These are phyloP conservation scores for Aspergillus thermomutatus DNA, from an alignment of 2,329 filamentous ascomycete species.

Conservation along the genomic window DNA sequence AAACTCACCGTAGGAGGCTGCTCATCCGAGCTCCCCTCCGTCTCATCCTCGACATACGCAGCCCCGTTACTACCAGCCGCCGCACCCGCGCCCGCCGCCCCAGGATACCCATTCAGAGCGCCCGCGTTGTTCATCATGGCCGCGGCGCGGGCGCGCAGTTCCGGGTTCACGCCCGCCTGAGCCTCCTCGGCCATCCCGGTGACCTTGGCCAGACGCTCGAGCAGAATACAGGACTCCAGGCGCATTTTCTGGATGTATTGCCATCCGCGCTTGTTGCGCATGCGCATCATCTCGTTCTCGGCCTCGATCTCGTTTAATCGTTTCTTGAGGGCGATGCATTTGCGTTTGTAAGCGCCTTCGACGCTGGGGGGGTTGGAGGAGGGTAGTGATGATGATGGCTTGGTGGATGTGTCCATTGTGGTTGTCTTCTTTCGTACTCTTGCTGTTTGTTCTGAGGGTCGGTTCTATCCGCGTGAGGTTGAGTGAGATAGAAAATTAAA, in stretches of 20 bases:
- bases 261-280: constrained; percentile 74
- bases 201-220: constrained; percentile 39
- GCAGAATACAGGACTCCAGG: constrained; percentile 51
- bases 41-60: constrained; percentile 39
- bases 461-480: neutral
- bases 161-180: constrained; percentile 30
- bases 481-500: neutral
- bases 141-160: constrained; percentile 35
- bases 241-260: constrained; percentile 89
- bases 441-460: neutral
- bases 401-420: constrained; percentile 29
- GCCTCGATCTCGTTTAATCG: constrained; percentile 89
- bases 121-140: constrained; percentile 29
- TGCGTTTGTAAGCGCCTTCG: constrained; percentile 91
- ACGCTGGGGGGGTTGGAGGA: constrained; percentile 73
- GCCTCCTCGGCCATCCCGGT: constrained; percentile 42
- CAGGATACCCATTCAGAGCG: constrained; percentile 21
- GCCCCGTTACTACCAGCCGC: constrained; percentile 19
- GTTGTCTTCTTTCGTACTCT: neutral
- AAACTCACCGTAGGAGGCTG: constrained; percentile 41
- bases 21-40: constrained; percentile 44
- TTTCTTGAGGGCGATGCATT: constrained; percentile 92
- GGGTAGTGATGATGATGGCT: constrained; percentile 24
- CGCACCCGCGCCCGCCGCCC: constrained; percentile 7
- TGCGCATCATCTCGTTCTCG: constrained; percentile 78